Evolutionary conservation across 2,329 filamentous ascomycete genomes (phyloP).

Genomic region (Trichoderma brevicompactum): DNA sequence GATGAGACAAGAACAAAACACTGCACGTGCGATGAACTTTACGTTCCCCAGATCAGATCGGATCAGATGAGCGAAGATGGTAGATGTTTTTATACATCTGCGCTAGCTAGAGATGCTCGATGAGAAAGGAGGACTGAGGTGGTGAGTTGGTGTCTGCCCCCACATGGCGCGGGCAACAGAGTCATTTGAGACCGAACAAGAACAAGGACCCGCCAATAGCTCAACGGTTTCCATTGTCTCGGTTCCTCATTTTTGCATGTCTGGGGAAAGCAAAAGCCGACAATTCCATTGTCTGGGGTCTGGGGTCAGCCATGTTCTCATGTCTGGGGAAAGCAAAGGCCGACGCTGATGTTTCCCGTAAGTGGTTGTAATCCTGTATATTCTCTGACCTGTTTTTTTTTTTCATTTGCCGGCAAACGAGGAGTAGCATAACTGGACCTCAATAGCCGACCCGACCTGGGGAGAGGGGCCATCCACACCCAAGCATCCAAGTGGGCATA

Average conservation of each 20-base stretch:
- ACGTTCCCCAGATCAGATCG: no score
- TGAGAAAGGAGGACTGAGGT: not conserved
- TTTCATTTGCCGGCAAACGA: no score
- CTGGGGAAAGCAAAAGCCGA: not conserved
- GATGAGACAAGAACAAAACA: no score
- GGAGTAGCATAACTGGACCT: no score
- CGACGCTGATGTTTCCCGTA: not conserved
- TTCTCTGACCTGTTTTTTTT: not conserved
- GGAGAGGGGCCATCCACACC: not conserved
- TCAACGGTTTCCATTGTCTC: not conserved
- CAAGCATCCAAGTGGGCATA: conserved; percentile 7
- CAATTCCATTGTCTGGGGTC: no score
- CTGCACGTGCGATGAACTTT: no score
- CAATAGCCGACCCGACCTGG: no score
- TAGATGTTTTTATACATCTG: not conserved
- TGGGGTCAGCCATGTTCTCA: not conserved
- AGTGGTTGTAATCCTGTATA: not conserved
- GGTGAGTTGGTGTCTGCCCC: conserved; percentile 5
- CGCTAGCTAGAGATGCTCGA: not conserved
- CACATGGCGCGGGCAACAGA: not conserved
- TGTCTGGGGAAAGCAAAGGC: conserved; percentile 16
- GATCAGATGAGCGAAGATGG: no score
- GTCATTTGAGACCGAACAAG: not conserved
- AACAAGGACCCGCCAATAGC: not conserved
- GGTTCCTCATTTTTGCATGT: not conserved